A percentile compares a stretch with the other conserved stretches of the same genome.
Conservation (phyloP, 225 moss, liverwort and hornwort genomes). For the Pleurozium schreberi region DNA sequence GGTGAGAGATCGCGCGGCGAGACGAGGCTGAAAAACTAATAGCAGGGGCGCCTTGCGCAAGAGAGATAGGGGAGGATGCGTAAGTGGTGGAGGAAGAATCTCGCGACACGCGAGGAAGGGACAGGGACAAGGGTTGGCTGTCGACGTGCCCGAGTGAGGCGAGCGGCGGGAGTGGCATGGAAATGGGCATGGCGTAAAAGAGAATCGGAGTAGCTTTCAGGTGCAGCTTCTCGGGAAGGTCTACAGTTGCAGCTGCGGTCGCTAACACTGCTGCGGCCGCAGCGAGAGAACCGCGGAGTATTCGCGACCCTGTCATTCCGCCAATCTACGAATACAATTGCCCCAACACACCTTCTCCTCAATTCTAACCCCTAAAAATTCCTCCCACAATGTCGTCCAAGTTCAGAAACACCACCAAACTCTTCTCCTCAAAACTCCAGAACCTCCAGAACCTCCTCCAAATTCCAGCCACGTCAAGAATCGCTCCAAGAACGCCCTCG, state of each 20-base stretch:
- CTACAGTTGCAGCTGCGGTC: slow-evolving; percentile 43
- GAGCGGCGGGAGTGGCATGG: slow-evolving; percentile 37
- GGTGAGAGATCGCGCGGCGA: slow-evolving; percentile 13
- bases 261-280: slow-evolving; percentile 58
- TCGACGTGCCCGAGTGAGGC: slow-evolving; percentile 6
- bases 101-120: neutral
- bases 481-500: neutral
- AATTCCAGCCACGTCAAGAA: neutral
- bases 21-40: neutral
- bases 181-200: slow-evolving; percentile 39
- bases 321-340: neutral
- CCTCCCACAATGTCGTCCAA: neutral
- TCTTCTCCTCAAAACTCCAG: neutral
- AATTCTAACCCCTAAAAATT: neutral
- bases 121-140: neutral
- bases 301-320: slow-evolving; percentile 27
- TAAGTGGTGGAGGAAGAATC: slow-evolving; percentile 7
- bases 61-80: slow-evolving; percentile 29
- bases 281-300: slow-evolving; percentile 26
- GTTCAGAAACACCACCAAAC: neutral
- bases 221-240: slow-evolving; percentile 52
- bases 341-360: neutral
- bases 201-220: slow-evolving; percentile 32
- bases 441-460: neutral
- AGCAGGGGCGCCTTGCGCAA: slow-evolving; percentile 20